Conservation (phyloP, 306 rosid species). For the Medicago truncatula region MtrunA17r5.0-ANR NC_053044.1:5643501-5644000, state of each 20-base stretch:
- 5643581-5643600: slow-evolving; percentile 9
- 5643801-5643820: neutral
- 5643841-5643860: neutral
- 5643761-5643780: slow-evolving; percentile 7
- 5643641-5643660: slow-evolving; percentile 71
- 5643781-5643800: neutral
- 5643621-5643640: slow-evolving; percentile 72
- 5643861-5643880: neutral
- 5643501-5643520: neutral
- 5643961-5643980: too few relatives aligned
- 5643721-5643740: slow-evolving; percentile 76
- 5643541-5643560: neutral
- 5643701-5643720: slow-evolving; percentile 68
- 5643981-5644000: neutral
- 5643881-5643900: neutral
- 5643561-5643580: neutral
- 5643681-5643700: slow-evolving; percentile 58
- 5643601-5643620: slow-evolving; percentile 77
- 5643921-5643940: neutral
- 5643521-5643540: neutral
- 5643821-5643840: neutral
- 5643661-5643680: slow-evolving; percentile 38
- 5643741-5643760: slow-evolving; percentile 78
- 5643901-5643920: neutral
- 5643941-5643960: neutral